Evolutionary conservation across 352 stramenopile genomes (phyloP), one percentile per base, ranked within the genome.

Genomic region (Globisporangium cederbergense): DNA sequence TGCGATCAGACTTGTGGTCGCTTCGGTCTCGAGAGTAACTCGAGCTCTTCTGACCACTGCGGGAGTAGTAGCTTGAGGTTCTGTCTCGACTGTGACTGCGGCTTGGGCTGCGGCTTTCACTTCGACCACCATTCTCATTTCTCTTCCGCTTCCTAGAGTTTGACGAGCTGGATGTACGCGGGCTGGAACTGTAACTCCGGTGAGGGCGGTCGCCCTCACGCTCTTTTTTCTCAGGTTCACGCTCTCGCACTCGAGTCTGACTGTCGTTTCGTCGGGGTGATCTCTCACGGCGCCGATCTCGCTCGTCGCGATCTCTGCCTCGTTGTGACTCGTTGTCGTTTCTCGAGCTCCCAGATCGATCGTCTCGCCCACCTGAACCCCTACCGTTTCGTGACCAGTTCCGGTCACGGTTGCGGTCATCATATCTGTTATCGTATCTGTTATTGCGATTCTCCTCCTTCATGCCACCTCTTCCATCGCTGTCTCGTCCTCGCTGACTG

Each of bases 121-220:
- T 71, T 11, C 73, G 74, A 25, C 62, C 66, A 30, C 52, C 46
- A 50, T 60, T 82, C 58, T 75, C 71, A 32, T 62, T 74, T 62
- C 72, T 73, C 52, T 77, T 83, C 25, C 74, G 75, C 54, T 82
- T 88, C 45, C 40, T 69, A 30, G 76, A 69, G 32, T 74, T 71
- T 57, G 64, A 70, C 45, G 68, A 75, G 13, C 34, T 65, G 54
- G 73, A 67, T 16, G 73, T 47, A 28, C 67, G 57, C 25, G 60
- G 58, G 36, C 75, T 80, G 32, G 70, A 74, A 49, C 77, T 80
- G 20, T 80, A 72, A 50, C 68, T 71, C 1, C 76, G 75, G 25
- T 61, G 68, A 22, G 77, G 62, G 49, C 67, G 69, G 65, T 78
- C 68, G 11, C 68, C 32, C 25, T 71, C 68, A 34, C 49, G 70